A percentile compares a stretch with the other conserved stretches of the same genome.
phyloP scores from a whole-genome alignment of 1,284 basidiomycete genomes.

The Moesziomyces aphidis region DNA sequence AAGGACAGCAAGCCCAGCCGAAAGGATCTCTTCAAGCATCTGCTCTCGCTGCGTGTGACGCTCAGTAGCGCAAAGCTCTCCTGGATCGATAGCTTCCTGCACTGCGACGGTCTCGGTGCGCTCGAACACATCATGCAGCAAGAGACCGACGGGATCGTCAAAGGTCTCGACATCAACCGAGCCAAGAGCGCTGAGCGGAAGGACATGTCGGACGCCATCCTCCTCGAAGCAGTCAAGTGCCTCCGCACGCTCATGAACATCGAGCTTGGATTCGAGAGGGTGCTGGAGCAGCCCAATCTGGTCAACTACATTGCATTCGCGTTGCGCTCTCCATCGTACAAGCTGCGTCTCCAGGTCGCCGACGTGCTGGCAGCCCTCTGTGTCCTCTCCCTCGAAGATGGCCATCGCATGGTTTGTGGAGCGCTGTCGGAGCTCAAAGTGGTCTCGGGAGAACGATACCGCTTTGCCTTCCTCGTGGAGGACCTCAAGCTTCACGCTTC shows the following conservation, averaged over 20 bases:
- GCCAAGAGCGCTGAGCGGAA: constrained; percentile 43
- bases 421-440: constrained; percentile 83
- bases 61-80: constrained; percentile 82
- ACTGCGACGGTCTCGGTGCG: constrained; percentile 76
- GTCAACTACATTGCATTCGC: constrained; percentile 81
- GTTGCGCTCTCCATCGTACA: constrained; percentile 75
- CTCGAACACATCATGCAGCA: constrained; percentile 48
- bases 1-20: constrained; percentile 40
- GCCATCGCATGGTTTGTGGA: constrained; percentile 79
- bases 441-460: constrained; percentile 78
- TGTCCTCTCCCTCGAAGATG: constrained; percentile 78
- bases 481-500: constrained; percentile 74
- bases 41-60: constrained; percentile 86
- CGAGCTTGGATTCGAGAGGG: constrained; percentile 80
- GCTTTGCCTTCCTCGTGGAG: constrained; percentile 81
- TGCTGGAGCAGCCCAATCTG: constrained; percentile 76
- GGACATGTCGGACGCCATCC: constrained; percentile 55
- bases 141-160: constrained; percentile 44
- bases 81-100: constrained; percentile 83
- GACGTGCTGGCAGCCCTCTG: constrained; percentile 87
- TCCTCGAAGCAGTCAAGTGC: constrained; percentile 75
- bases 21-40: constrained; percentile 74
- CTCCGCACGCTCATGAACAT: constrained; percentile 85
- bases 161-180: constrained; percentile 11
- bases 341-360: constrained; percentile 78